Evolutionary conservation across 805 yeast species (phyloP), one percentile per base, ranked within the genome.

Genomic region (Limtongia smithiae): DNA sequence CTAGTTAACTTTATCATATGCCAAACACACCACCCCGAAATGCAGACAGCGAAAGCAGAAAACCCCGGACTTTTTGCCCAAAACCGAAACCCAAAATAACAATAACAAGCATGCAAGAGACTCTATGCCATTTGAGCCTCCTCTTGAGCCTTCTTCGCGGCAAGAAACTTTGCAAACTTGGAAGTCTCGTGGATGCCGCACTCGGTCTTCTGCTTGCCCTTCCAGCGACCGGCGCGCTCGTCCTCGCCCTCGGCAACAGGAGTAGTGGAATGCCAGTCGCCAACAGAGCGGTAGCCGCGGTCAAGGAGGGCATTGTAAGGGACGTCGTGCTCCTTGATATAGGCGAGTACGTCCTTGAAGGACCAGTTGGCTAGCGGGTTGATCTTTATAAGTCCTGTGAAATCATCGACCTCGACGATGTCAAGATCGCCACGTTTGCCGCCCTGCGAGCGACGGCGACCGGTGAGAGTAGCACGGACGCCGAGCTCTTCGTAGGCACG

Each of bases 171-270:
- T 0, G 85, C 80, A 64, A 85, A 91, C 55, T 85, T 78, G 22
- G 82, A 76, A 1, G 90, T 79, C 60, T 83, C 85, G 63, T 91
- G 97, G 46, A 91, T 89, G 2, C 97, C 97, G 69, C 97, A 91
- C 66, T 91, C 97, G 0, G 96, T 88, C 71, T 91, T 91, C 9
- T 80, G 76, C 65, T 83, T 78, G 1, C 96, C 97, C 72, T 85
- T 83, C 97, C 97, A 91, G 62, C 97, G 78, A 0, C 97, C 97
- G n/a, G 93, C 80, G 57, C 97, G 78, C 67, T 91, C 97, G 63
- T 91, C 97, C 64, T 88, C 97, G 8, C 94, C 96, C 38, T 85
- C 96, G 6, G 71, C 76, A 9, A 87, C 95, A 1, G 97, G 97
- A 27, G 70, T 80, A 0, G 97, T 91, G 1, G 95, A 86, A 67